Base-by-base conservation (phyloP, 148 eudicot species). In the Nepenthes mirabilis region DNA sequence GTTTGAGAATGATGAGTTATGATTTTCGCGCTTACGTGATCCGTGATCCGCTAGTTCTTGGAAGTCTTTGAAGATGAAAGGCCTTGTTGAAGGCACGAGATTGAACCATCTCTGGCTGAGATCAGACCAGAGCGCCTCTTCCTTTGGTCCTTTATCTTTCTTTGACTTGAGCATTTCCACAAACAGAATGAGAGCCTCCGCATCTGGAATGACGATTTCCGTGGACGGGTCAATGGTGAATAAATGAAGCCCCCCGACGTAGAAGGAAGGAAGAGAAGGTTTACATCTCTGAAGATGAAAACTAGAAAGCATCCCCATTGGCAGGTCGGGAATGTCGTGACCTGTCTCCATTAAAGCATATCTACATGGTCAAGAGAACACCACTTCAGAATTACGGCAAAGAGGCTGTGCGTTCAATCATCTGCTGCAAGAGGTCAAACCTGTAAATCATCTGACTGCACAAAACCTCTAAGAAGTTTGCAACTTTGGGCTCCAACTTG, bases 321-420 rank as follows among this genome's bases (percentile, higher is more conserved):
- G 97, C 10, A 91, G 45, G 45, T 91, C 97, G 5, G 86, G 84
- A 10, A 66, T 37, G 59, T 91, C 97, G 37, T 73, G 47, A 14
- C 81, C 97, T 95, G 84, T 75, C 67, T 91, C 95, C 90, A 83
- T 85, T 71, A 91, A 37, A 33, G 93, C 91, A 72, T 91, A 85
- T 75, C 90, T 89, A 56, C 37, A 55, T 48, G 35, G 3, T 34
- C 43, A 57, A 10, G 23, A 14, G 14, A 32, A 14, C 23, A 23
- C 23, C 23, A 23, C 23, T 23, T 23, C 0, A 23, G 23, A 23
- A 23, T 23, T 23, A 23, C 23, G 23, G 23, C 23, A 23, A 23
- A 23, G 23, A 23, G 23, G 23, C 23, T 23, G 23, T 23, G 23
- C 23, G 23, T 23, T 23, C 7, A 33, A 34, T 49, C 52, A 49